These are phyloP conservation scores for Candida wancherniae DNA, from an alignment of 805 yeast species.

Conservation along the genomic window DNA sequence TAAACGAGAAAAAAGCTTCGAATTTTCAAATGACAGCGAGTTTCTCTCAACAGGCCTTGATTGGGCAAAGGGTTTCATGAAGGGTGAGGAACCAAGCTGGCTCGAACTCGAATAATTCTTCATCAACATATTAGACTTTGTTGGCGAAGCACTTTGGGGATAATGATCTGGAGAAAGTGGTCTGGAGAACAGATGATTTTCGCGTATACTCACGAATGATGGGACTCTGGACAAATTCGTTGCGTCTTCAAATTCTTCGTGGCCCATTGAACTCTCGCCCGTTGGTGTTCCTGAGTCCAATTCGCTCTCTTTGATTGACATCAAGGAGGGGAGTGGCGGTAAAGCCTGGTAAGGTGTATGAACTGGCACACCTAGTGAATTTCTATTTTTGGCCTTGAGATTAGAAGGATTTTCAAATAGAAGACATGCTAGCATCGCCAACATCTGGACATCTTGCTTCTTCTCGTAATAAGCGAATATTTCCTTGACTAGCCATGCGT, in stretches of 20 bases:
- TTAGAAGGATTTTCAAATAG: conserved; percentile 41
- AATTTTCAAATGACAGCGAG: conserved; percentile 5
- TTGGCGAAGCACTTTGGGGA: too few relatives aligned
- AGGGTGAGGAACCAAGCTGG: conserved; percentile 7
- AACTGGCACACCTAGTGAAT: conserved; percentile 35
- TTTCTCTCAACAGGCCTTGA: conserved; percentile 3
- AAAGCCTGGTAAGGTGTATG: conserved; percentile 42
- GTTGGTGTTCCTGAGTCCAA: conserved; percentile 3
- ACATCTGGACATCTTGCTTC: conserved; percentile 73
- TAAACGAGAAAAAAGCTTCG: conserved; percentile 3
- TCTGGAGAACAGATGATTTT: conserved; percentile 7
- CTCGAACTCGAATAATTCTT: conserved; percentile 1
- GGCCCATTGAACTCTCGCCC: conserved; percentile 5
- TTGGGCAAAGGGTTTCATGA: conserved; percentile 4
- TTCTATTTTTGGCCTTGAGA: conserved; percentile 4
- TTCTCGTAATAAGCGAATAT: conserved; percentile 61
- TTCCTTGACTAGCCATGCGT: conserved; percentile 57
- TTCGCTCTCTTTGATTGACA: conserved; percentile 8
- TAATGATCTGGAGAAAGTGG: conserved; percentile 10
- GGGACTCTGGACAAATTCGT: conserved; percentile 12
- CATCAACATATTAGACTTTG: too few relatives aligned
- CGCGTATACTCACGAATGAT: conserved; percentile 10
- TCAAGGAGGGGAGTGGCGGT: conserved; percentile 24
- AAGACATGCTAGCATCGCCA: conserved; percentile 81
- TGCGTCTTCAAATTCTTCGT: too few relatives aligned